Percentiles rank a stretch among this genome's conserved stretches.
Evolutionary conservation across 257 asterid genomes (phyloP).

Genomic region (Orobanche coerulescens): DNA sequence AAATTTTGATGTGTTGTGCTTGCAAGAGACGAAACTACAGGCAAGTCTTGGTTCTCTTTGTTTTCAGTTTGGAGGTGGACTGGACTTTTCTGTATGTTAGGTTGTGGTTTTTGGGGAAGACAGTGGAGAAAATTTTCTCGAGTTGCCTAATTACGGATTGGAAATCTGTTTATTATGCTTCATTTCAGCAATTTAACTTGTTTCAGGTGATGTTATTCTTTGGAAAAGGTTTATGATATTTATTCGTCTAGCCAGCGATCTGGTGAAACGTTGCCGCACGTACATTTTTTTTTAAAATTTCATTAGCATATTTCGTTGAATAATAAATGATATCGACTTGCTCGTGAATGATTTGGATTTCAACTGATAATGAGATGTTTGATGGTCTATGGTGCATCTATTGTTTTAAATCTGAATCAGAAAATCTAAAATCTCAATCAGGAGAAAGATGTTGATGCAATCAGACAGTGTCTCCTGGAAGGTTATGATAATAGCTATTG

Average conservation of each 20-base stretch:
- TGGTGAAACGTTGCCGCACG: not conserved
- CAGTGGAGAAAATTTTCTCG: not conserved
- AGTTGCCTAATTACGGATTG: not conserved
- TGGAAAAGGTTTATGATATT: not conserved
- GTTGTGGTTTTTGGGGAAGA: not conserved
- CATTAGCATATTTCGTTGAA: not conserved
- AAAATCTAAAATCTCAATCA: slow-evolving; percentile 27
- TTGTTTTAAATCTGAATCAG: not conserved
- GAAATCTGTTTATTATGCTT: not conserved
- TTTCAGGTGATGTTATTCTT: not conserved
- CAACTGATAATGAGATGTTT: not conserved
- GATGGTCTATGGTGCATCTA: slow-evolving; percentile 2
- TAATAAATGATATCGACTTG: not conserved
- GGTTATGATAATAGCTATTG: slow-evolving; percentile 81
- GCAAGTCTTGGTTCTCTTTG: slow-evolving; percentile 28
- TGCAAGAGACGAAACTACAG: slow-evolving; percentile 97
- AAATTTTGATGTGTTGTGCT: slow-evolving; percentile 73
- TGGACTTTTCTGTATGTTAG: not conserved
- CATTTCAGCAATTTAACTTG: not conserved
- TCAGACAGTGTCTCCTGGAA: slow-evolving; percentile 56
- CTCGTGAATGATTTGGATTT: not conserved
- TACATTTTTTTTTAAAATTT: not conserved
- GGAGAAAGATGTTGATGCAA: slow-evolving; percentile 84
- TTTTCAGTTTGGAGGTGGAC: not conserved
- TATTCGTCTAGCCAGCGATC: not conserved